A percentile compares a stretch with the other conserved stretches of the same genome.
These are phyloP conservation scores for Solanum hybrid DNA, from an alignment of 305 asterid species.

Conservation along the genomic window DNA sequence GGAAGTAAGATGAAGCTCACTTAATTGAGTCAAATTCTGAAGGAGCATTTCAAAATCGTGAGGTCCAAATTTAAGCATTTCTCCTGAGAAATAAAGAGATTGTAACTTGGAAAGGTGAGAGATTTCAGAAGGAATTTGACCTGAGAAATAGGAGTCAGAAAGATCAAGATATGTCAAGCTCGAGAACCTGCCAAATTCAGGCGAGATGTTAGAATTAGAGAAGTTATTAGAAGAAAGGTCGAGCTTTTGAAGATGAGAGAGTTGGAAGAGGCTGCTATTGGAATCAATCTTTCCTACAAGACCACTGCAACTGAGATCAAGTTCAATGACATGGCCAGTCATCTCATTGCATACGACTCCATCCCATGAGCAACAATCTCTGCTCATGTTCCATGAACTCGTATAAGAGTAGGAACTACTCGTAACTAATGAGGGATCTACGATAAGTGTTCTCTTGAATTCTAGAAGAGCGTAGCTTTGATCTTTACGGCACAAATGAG, in stretches of 20 bases:
- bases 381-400: background rate
- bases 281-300: background rate
- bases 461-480: background rate
- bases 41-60: background rate
- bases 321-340: background rate
- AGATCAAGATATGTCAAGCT: background rate
- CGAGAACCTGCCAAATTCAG: background rate
- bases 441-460: background rate
- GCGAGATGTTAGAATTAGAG: background rate
- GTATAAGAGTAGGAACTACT: background rate
- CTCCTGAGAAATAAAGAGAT: background rate
- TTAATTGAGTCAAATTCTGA: background rate
- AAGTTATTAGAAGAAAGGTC: background rate
- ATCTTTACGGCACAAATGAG: background rate
- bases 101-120: background rate
- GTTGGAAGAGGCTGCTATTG: background rate
- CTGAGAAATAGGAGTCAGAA: background rate
- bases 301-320: accelerated
- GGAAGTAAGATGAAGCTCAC: background rate
- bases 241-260: background rate
- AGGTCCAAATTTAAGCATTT: background rate
- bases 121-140: background rate
- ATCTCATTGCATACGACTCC: background rate
- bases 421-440: background rate
- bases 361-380: background rate